Evolutionary conservation across 1,139 yeast species (phyloP).

Genomic region (Pichia sp.): DNA sequence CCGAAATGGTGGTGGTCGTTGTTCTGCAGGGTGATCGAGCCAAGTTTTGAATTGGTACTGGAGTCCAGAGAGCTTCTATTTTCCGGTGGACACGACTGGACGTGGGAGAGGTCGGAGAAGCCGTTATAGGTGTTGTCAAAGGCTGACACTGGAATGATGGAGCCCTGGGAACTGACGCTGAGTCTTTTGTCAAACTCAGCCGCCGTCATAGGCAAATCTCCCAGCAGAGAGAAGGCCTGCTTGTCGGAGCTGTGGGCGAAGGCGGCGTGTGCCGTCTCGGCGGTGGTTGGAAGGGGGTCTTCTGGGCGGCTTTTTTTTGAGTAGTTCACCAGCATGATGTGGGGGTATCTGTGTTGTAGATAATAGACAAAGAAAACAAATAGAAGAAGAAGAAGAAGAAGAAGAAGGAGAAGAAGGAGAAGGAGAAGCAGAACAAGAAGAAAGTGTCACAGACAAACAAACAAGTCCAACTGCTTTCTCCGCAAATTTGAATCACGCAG

Average conservation of each 20-base stretch:
- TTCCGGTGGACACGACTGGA: not conserved
- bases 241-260: not conserved
- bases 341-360: not conserved
- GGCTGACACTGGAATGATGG: not conserved
- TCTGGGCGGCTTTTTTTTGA: not conserved
- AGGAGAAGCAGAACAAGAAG: too few species aligned
- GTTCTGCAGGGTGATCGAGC: constrained; percentile 1
- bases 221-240: not conserved
- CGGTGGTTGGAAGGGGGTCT: not conserved
- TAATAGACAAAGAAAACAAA: too few species aligned
- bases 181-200: not conserved
- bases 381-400: not conserved
- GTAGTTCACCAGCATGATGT: not conserved
- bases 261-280: not conserved
- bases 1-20: not conserved
- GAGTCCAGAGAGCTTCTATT: constrained; percentile 6
- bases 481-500: not conserved
- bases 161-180: not conserved
- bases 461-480: too few species aligned
- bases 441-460: too few species aligned
- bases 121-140: too few species aligned
- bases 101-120: not conserved
- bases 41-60: not conserved
- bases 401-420: not conserved
- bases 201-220: not conserved